phyloP scores from a whole-genome alignment of 257 asterid species.

The Gynochthodes officinalis region DNA sequence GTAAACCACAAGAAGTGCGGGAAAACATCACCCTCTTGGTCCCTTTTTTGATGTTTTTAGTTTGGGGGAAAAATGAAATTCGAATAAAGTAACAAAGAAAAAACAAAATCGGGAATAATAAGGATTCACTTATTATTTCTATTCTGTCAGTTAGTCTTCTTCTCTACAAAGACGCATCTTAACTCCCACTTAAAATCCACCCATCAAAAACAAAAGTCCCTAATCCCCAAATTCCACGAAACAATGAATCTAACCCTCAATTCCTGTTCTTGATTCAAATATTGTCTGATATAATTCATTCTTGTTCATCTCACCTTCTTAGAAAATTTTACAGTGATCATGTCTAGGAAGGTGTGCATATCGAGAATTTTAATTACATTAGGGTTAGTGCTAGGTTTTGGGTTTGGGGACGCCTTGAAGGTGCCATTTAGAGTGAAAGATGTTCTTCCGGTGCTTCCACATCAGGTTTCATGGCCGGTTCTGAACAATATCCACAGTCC shows the following conservation, averaged over 20 bases:
- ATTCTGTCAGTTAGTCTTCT: background rate
- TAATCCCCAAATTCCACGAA: background rate
- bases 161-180: background rate
- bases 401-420: slow-evolving; percentile 63
- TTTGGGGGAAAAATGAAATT: too few species aligned
- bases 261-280: background rate
- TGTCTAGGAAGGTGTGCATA: slow-evolving; percentile 25
- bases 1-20: too few species aligned
- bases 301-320: background rate
- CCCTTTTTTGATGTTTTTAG: too few species aligned
- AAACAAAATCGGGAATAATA: too few species aligned
- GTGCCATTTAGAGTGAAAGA: slow-evolving; percentile 80
- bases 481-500: slow-evolving; percentile 77
- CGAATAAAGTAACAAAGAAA: too few species aligned
- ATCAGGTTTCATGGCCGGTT: slow-evolving; percentile 89
- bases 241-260: background rate
- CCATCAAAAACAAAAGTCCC: background rate
- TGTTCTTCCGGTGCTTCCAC: slow-evolving; percentile 88
- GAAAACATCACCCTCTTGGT: too few species aligned
- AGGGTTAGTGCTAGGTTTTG: slow-evolving; percentile 54
- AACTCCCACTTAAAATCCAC: background rate
- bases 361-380: slow-evolving; percentile 33
- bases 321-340: background rate
- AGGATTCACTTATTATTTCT: too few species aligned
- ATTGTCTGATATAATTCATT: background rate